Base-by-base conservation (phyloP, 805 yeast genomes). In the Millerago galiae region DNA sequence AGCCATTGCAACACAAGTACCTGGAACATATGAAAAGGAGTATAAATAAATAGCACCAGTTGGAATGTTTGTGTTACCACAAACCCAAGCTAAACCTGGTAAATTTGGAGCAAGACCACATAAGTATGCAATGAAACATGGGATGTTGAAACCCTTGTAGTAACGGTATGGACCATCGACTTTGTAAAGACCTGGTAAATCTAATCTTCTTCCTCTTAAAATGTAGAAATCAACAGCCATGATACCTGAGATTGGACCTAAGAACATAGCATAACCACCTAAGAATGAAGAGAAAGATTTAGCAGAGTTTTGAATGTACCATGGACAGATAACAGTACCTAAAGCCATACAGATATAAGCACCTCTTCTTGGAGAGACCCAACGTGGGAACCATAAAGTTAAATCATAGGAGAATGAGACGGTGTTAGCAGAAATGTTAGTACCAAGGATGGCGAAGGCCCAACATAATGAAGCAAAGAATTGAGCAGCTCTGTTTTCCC, bases 161-260 rank as follows among this genome's bases (percentile, higher is more conserved):
- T 73, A 70, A 83, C 84, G 51, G 65, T 63, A 48, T 60, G 65
- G 54, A 58, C 71, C 50, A 60, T 64, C 50, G 52, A 48, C 13
- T 59, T 72, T 59, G 66, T 81, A 88, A 44, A 87, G 63, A 48
- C 83, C 88, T 37, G 75, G 71, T 38, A 86, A 60, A 45, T 72
- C 65, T 44, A 86, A 56, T 57, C 67, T 68, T 34, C 93, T 91
- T 55, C 86, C 75, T 61, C 89, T 75, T 28, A 88, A 74, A 53
- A 82, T 70, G 61, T 67, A 79, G 62, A 81, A 84, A 60, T 66
- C 70, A 1, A 60, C 50, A 49, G 74, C 69, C 45, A 80, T 72
- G 32, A 79, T 79, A 46, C 95, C 95, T 14, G 88, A 83, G 54
- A 86, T 82, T 33, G 90, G 74, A 2, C 89, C 83, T 42, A 86